Percentiles rank a stretch among this genome's conserved stretches.
Conservation (phyloP, 2,329 filamentous ascomycete species). For the Apiospora kogelbergensis region DNA sequence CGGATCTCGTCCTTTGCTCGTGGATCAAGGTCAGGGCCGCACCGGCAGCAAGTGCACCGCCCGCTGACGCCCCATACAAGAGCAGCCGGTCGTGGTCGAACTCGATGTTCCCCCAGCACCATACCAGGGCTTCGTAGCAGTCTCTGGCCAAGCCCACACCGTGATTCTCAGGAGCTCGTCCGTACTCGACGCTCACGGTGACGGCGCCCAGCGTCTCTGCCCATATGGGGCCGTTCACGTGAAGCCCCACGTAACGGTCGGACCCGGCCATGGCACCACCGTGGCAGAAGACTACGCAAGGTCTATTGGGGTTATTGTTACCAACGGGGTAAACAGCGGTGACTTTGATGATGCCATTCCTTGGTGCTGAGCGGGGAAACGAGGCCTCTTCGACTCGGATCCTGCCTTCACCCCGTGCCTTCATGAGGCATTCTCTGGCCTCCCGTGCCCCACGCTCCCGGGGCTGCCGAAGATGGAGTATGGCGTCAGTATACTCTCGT, state of each 20-base stretch:
- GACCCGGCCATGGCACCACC: slow-evolving; percentile 31
- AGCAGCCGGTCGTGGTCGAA: slow-evolving; percentile 49
- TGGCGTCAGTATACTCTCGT: neutral
- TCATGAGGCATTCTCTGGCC: neutral
- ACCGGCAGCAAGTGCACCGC: slow-evolving; percentile 56
- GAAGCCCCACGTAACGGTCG: slow-evolving; percentile 31
- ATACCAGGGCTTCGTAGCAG: slow-evolving; percentile 37
- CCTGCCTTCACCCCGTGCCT: neutral
- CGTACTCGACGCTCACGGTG: slow-evolving; percentile 33
- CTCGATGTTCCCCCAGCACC: slow-evolving; percentile 34
- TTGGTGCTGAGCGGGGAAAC: neutral
- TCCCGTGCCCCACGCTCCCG: neutral
- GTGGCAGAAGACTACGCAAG: slow-evolving; percentile 33
- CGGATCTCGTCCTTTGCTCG: neutral
- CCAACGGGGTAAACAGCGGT: slow-evolving; percentile 12
- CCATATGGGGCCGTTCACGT: slow-evolving; percentile 29
- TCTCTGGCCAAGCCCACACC: slow-evolving; percentile 33
- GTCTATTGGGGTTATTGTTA: slow-evolving; percentile 17
- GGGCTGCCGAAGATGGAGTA: slow-evolving; percentile 3
- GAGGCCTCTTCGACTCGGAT: slow-evolving; percentile 4
- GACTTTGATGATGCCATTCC: slow-evolving; percentile 23
- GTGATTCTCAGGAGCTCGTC: slow-evolving; percentile 30
- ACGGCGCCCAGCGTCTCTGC: slow-evolving; percentile 29
- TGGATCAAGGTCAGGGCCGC: slow-evolving; percentile 44
- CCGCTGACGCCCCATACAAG: slow-evolving; percentile 55